Evolutionary conservation across 2,329 filamentous ascomycete species (phyloP).

Genomic region (Alternaria burnsii): DNA sequence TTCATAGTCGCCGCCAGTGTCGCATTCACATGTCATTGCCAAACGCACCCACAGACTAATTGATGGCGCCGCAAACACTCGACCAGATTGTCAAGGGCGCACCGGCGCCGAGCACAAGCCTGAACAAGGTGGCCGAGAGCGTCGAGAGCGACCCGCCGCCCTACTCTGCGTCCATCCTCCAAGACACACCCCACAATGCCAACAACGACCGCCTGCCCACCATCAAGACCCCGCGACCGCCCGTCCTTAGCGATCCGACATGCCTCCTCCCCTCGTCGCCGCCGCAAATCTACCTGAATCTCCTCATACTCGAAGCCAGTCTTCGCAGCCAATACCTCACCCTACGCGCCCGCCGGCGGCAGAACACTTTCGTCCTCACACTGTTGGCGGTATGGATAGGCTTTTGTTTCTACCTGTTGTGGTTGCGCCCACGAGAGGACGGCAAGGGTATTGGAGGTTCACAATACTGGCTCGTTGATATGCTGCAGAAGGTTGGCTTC

Average conservation of each 20-base stretch:
- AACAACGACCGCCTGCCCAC: constrained; percentile 52
- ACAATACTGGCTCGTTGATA: constrained; percentile 96
- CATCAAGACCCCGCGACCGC: constrained; percentile 48
- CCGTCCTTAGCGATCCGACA: constrained; percentile 70
- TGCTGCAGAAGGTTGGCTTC: constrained; percentile 87
- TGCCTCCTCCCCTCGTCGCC: constrained; percentile 86
- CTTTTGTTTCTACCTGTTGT: constrained; percentile 88
- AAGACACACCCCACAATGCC: constrained; percentile 37
- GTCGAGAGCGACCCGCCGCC: constrained; percentile 22
- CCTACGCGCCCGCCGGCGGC: constrained; percentile 83
- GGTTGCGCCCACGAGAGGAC: constrained; percentile 95
- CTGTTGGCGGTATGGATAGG: constrained; percentile 81
- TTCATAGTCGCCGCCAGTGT: neutral
- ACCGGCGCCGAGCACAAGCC: constrained; percentile 67
- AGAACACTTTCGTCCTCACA: constrained; percentile 91
- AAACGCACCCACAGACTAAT: neutral
- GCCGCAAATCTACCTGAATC: constrained; percentile 96
- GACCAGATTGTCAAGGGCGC: constrained; percentile 95
- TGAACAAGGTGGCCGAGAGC: constrained; percentile 17
- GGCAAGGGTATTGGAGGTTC: constrained; percentile 89
- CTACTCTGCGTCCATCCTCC: constrained; percentile 24
- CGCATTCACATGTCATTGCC: constrained; percentile 16
- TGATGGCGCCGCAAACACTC: constrained; percentile 56
- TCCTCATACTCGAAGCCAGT: constrained; percentile 94
- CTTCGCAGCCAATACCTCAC: constrained; percentile 92